These are phyloP conservation scores for Lipomyces orientalis DNA, from an alignment of 805 yeast genomes.

Conservation along the genomic window DNA sequence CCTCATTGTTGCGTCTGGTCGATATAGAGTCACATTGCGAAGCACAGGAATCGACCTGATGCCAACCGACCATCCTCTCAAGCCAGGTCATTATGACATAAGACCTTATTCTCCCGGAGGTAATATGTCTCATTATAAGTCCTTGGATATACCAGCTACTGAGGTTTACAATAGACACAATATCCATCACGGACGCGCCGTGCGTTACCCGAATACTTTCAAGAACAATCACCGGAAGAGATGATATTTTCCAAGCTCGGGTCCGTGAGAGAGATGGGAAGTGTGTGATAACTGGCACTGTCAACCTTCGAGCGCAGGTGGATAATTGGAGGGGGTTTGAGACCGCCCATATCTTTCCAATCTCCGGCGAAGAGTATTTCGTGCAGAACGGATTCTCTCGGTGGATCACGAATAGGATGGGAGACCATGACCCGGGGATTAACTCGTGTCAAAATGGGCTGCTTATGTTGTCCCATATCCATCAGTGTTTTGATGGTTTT, in stretches of 20 bases:
- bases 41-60: neutral
- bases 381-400: neutral
- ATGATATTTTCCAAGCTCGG: neutral
- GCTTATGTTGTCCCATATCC: neutral
- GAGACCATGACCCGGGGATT: neutral
- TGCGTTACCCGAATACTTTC: neutral
- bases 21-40: neutral
- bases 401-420: neutral
- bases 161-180: too few relatives aligned
- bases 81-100: neutral
- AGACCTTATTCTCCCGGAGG: neutral
- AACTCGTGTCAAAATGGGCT: constrained; percentile 1
- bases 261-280: neutral
- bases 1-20: neutral
- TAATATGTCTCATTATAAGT: too few relatives aligned
- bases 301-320: too few relatives aligned
- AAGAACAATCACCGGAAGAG: neutral
- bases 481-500: neutral
- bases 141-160: too few relatives aligned
- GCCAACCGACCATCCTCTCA: neutral
- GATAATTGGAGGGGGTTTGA: neutral
- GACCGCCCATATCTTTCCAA: neutral
- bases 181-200: neutral
- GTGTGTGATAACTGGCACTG: neutral
- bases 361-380: neutral